Evolutionary conservation across 257 asterid species (phyloP).

Genomic region (Rehmannia glutinosa): DNA sequence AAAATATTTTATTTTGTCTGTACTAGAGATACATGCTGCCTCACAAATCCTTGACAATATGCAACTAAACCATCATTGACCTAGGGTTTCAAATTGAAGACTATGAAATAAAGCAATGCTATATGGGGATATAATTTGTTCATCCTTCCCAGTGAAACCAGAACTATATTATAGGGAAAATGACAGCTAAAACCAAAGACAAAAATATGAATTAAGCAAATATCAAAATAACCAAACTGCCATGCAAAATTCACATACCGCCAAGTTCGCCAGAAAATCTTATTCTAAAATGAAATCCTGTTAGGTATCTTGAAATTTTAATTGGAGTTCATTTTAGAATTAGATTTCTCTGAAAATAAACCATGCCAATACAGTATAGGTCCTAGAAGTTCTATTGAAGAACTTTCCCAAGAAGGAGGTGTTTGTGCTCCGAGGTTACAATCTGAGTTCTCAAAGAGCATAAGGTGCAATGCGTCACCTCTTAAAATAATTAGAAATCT

Average conservation of each 20-base stretch:
- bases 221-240: not conserved
- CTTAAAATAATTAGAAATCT: not conserved
- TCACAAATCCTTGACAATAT: not conserved
- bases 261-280: not conserved
- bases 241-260: not conserved
- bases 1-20: not conserved
- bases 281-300: not conserved
- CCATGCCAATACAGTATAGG: not conserved
- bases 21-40: not conserved
- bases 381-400: not conserved
- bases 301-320: not conserved
- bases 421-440: not conserved
- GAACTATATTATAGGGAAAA: not conserved
- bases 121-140: not conserved
- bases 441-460: not conserved
- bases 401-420: not conserved
- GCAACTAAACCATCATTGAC: not conserved
- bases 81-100: not conserved
- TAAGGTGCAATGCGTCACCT: not conserved
- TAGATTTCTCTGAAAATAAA: not conserved
- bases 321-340: not conserved
- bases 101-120: conserved; percentile 2
- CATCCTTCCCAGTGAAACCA: conserved; percentile 1
- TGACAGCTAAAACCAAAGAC: not conserved
- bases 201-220: conserved; percentile 3